phyloP scores from a whole-genome alignment of 163 green algal species.

The Scenedesmus sp. region DNA sequence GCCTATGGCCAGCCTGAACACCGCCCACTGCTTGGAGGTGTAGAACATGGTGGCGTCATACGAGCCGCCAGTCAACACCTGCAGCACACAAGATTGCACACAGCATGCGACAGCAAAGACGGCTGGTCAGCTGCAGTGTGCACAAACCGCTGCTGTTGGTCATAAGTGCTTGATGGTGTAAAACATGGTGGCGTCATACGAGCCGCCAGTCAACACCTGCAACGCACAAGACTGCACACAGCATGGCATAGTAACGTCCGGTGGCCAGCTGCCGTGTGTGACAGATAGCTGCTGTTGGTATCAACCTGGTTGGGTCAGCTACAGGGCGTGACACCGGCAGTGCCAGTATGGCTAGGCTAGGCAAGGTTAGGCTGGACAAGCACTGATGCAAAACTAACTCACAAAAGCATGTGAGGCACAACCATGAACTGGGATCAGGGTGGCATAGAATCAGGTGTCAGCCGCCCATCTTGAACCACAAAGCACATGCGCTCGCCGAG shows the following conservation, averaged over 20 bases:
- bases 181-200: conserved; percentile 32
- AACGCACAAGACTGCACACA: neutral
- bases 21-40: neutral
- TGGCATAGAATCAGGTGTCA: too few species aligned
- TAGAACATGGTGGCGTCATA: conserved; percentile 45
- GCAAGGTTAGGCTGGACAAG: too few species aligned
- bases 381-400: neutral
- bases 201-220: conserved; percentile 13
- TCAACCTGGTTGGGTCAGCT: too few species aligned
- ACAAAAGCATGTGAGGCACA: neutral
- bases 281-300: too few species aligned
- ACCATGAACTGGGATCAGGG: too few species aligned
- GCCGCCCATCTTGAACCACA: too few species aligned
- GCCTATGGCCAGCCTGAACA: conserved; percentile 22
- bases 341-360: neutral
- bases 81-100: neutral
- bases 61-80: conserved; percentile 3
- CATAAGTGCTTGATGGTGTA: neutral
- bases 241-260: neutral
- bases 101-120: neutral
- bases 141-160: too few species aligned
- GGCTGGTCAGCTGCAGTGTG: too few species aligned
- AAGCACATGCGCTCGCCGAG: conserved; percentile 10
- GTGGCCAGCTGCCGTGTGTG: too few species aligned
- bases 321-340: neutral